Base-by-base conservation (phyloP, 805 yeast species). In the Candida endomychidarum region DNA sequence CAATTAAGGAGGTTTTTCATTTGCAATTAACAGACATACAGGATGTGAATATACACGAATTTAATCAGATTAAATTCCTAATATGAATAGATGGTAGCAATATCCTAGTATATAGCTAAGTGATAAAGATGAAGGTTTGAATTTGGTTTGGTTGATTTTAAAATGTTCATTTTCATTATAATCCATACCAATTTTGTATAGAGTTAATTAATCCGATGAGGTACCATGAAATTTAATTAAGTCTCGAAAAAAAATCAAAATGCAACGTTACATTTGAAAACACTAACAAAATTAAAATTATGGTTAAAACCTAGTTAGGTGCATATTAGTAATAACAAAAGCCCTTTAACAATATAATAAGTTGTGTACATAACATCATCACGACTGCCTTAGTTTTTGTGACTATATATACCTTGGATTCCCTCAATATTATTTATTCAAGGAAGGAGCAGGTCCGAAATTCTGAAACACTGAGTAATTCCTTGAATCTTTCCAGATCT, bases 401-500 rank as follows among this genome's bases (percentile, higher is more conserved):
- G 14, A 15, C 15, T 25, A 25, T 25, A 25, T 12, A 25, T 12
- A 25, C 28, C 31, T 5, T 12, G 14, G 9, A 17, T 29, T 16
- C 20, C 20, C 28, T 7, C 6, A 9, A 32, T 15, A 32, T n/a
- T 20, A 20, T 8, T 8, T 20, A 20, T 20, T 20, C 22, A 6
- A 8, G 5, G 22, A 6, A 8, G 5, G 22, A 6, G 8, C 22
- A 20, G 22, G 5, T 20, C 8, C 22, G 8, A 6, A 6, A 20
- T 20, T 20, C 8, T 7, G 15, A 24, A 11, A 10, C 5, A n/a
- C n/a, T 24, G 27, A 25, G 24, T 7, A 9, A 35, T 43, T 43
- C 47, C 47, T 22, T 16, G 43, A 43, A 43, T 31, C 47, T 43
- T 43, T 43, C 46, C 43, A 43, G 32, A 16, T n/a, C 8, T 34